These are phyloP conservation scores for Symbiotaphrina buchneri DNA, from an alignment of 495 filamentous ascomycete genomes.

Conservation along the genomic window DNA sequence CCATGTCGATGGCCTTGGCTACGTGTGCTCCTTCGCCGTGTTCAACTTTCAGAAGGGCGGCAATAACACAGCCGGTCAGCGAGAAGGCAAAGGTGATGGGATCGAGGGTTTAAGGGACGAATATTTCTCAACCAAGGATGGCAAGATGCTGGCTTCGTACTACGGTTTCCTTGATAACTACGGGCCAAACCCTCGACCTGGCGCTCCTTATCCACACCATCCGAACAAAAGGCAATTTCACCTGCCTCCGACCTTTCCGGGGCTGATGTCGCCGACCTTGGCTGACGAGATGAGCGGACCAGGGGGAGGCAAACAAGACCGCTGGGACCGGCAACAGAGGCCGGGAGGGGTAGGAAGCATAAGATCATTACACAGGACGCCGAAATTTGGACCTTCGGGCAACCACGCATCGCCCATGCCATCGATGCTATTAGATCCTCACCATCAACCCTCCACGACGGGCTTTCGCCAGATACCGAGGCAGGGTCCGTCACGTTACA, in stretches of 20 bases:
- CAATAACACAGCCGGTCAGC: constrained; percentile 24
- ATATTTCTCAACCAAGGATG: constrained; percentile 85
- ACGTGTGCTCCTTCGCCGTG: constrained; percentile 93
- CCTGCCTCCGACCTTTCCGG: constrained; percentile 58
- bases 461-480: constrained; percentile 19
- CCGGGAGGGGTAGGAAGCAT: constrained; percentile 1
- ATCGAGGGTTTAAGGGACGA: constrained; percentile 56
- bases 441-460: constrained; percentile 53
- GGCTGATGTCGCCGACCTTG: constrained; percentile 37
- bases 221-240: constrained; percentile 36
- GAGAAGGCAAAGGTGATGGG: constrained; percentile 12
- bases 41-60: constrained; percentile 84
- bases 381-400: constrained; percentile 9
- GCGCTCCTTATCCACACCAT: constrained; percentile 22
- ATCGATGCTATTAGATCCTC: constrained; percentile 65
- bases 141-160: constrained; percentile 92
- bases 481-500: constrained; percentile 17
- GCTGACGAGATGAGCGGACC: constrained; percentile 25
- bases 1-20: constrained; percentile 87
- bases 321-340: constrained; percentile 10
- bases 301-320: constrained; percentile 5
- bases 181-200: constrained; percentile 35
- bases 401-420: constrained; percentile 29
- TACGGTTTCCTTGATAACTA: constrained; percentile 88
- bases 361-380: background rate